Evolutionary conservation across 345 rosid genomes (phyloP).

Genomic region (Cardamine occulta): DNA sequence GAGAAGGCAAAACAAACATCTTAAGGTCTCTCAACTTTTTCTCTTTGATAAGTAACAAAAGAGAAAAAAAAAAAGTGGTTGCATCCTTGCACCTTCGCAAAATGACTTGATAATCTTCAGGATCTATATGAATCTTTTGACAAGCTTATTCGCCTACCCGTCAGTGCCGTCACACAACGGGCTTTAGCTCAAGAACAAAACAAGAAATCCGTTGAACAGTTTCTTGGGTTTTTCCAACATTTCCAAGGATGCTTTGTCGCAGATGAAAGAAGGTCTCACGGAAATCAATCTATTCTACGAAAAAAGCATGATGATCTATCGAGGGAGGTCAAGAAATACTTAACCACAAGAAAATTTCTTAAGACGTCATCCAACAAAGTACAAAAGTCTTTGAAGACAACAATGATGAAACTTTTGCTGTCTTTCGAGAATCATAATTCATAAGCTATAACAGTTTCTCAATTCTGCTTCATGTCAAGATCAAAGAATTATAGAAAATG

Average conservation of each 20-base stretch:
- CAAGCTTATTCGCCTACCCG: too few relatives aligned
- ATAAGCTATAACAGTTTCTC: conserved; percentile 26
- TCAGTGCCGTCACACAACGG: too few relatives aligned
- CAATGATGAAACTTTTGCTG: background rate
- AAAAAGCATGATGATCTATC: conserved; percentile 28
- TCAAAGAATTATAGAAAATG: background rate
- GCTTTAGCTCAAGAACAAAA: too few relatives aligned
- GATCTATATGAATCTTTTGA: too few relatives aligned
- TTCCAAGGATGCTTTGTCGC: too few relatives aligned
- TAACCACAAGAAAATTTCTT: conserved; percentile 20
- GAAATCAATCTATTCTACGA: too few relatives aligned
- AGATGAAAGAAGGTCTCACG: too few relatives aligned
- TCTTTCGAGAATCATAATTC: conserved; percentile 42
- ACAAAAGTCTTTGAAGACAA: conserved; percentile 27
- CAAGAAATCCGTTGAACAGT: too few relatives aligned
- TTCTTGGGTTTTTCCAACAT: too few relatives aligned
- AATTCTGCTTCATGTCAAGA: conserved; percentile 27
- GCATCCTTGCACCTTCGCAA: background rate
- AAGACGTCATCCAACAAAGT: conserved; percentile 35
- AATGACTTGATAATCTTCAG: background rate
- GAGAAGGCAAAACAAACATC: background rate
- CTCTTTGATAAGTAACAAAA: background rate
- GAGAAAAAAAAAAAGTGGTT: background rate
- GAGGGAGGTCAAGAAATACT: conserved; percentile 35
- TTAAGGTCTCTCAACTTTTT: background rate